Evolutionary conservation across 176 grass and related monocot species (phyloP), one percentile per base, ranked within the genome.

Genomic region (Hsuehochloa calcarea): DNA sequence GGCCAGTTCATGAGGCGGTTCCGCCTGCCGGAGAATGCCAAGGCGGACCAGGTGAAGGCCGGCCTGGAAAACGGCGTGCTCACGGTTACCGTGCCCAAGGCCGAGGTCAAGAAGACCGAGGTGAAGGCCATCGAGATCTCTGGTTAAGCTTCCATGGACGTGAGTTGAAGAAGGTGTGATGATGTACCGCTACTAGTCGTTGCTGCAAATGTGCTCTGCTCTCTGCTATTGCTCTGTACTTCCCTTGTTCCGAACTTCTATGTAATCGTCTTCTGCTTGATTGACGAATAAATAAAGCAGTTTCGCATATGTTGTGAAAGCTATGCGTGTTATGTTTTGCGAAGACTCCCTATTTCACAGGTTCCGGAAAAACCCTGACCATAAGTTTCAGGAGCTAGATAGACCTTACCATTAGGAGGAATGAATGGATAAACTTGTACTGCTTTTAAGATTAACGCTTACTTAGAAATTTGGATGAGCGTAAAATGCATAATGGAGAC

Each of bases 61-160:
- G 85, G 82, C 0, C 31, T 95, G 35, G 90, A 92, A 65, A 59
- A 95, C 26, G 90, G 90, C 0, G 88, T 95, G 25, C 90, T 95
- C 46, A 90, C 85, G 0, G 70, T 95, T 19, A 90, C 90, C 0
- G 88, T 95, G 46, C 88, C 93, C 11, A 92, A 90, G 76, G 75
- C 17, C 0, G 72, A 83, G 69, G 82, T 58, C 8, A 88, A 90
- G 90, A 89, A 80, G 68, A 43, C 84, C 0, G 81, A 75, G 35
- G 73, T 84, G 25, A 94, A 89, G 84, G 23, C 50, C 9, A 77
- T 95, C 0, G 73, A 92, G 13, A 92, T 95, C 68, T 75, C 93
- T 15, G 92, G 87, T 27, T 52, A 43, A 43, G 64, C 19, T 11
- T 5, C 13, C 17, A 60, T 31, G 35, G 49, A 20, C n/a, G 23